phyloP scores from a whole-genome alignment of 1,284 basidiomycete genomes.

The Tausonia pullulans region DNA sequence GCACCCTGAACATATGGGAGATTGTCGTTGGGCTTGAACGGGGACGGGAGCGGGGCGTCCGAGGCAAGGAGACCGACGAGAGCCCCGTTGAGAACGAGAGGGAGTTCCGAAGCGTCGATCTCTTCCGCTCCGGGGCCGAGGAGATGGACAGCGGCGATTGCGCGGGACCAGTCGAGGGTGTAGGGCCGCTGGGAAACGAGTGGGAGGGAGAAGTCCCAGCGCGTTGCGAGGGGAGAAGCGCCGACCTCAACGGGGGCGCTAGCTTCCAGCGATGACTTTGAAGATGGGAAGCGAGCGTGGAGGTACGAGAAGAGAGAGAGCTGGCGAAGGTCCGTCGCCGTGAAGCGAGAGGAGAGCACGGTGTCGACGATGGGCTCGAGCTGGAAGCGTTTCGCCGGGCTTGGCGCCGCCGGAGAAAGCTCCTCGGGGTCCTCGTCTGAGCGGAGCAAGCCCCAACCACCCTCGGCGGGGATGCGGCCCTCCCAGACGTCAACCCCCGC shows the following conservation, averaged over 20 bases:
- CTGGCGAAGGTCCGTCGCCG: slow-evolving; percentile 61
- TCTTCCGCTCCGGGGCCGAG: slow-evolving; percentile 63
- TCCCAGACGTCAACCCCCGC: slow-evolving; percentile 1
- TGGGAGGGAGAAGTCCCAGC: slow-evolving; percentile 60
- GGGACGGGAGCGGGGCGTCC: slow-evolving; percentile 22
- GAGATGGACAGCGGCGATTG: slow-evolving; percentile 53
- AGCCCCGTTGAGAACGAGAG: slow-evolving; percentile 63
- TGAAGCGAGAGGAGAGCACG: slow-evolving; percentile 42
- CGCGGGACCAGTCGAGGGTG: slow-evolving; percentile 46
- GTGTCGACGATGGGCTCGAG: slow-evolving; percentile 30
- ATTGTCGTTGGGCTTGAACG: slow-evolving; percentile 29
- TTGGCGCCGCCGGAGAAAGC: slow-evolving; percentile 17
- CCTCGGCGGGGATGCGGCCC: slow-evolving; percentile 15
- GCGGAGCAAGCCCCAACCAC: slow-evolving; percentile 16
- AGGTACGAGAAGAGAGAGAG: slow-evolving; percentile 73
- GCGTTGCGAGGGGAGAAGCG: slow-evolving; percentile 13
- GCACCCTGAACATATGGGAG: slow-evolving; percentile 49
- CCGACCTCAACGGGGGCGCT: slow-evolving; percentile 5
- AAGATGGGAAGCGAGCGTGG: slow-evolving; percentile 44
- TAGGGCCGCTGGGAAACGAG: slow-evolving; percentile 59
- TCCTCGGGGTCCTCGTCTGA: slow-evolving; percentile 11
- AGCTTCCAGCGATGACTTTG: slow-evolving; percentile 38
- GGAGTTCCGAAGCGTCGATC: slow-evolving; percentile 53
- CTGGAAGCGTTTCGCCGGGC: slow-evolving; percentile 20
- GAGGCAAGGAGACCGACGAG: slow-evolving; percentile 60